phyloP scores from a whole-genome alignment of 1,284 basidiomycete genomes.

The Ustilago curta region DNA sequence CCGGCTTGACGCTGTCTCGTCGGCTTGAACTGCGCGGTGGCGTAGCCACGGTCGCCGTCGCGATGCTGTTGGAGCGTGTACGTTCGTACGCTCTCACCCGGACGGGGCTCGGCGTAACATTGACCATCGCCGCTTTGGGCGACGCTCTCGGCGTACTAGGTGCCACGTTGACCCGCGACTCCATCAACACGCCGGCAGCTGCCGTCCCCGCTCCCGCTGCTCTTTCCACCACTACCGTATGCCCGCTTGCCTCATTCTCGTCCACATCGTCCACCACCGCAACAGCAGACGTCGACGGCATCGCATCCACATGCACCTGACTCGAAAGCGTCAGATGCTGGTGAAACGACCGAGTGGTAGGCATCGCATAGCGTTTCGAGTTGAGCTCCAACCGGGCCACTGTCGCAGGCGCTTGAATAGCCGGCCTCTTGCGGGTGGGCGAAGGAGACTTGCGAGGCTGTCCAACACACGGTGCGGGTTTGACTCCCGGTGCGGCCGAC shows the following conservation, averaged over 20 bases:
- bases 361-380: slow-evolving; percentile 16
- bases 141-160: slow-evolving; percentile 21
- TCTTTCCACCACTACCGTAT: not conserved
- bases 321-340: slow-evolving; percentile 23
- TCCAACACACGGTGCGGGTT: slow-evolving; percentile 67
- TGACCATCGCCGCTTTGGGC: slow-evolving; percentile 30
- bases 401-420: slow-evolving; percentile 42
- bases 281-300: not conserved
- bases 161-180: slow-evolving; percentile 40
- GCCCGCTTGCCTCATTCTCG: not conserved
- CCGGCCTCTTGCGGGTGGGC: slow-evolving; percentile 58
- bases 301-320: slow-evolving; percentile 11
- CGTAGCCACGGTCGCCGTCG: slow-evolving; percentile 12
- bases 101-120: slow-evolving; percentile 23
- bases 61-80: slow-evolving; percentile 24
- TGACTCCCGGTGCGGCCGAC: slow-evolving; percentile 41
- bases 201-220: not conserved
- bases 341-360: slow-evolving; percentile 22
- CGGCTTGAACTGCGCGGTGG: slow-evolving; percentile 8
- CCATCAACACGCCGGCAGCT: slow-evolving; percentile 30
- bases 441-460: slow-evolving; percentile 68
- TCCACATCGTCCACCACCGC: not conserved
- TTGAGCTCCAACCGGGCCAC: slow-evolving; percentile 40
- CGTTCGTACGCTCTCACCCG: slow-evolving; percentile 23
- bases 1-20: slow-evolving; percentile 3